phyloP scores from a whole-genome alignment of 306 rosid species.

The Gastrolobium bilobum region DNA sequence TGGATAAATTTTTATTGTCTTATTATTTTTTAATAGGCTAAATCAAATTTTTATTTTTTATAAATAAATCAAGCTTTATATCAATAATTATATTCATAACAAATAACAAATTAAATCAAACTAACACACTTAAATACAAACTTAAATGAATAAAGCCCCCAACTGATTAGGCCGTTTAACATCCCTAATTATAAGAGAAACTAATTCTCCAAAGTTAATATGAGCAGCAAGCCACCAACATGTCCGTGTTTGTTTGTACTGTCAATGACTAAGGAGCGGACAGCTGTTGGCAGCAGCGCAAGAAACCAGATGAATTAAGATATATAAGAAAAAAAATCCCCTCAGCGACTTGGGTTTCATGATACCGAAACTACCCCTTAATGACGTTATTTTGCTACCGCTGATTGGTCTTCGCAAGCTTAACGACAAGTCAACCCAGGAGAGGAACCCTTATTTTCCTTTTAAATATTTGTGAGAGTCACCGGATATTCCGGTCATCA shows the following conservation, averaged over 20 bases:
- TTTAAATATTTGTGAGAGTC: neutral
- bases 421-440: constrained; percentile 50
- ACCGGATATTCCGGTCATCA: constrained; percentile 59
- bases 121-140: too few species aligned
- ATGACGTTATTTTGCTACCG: constrained; percentile 35
- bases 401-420: neutral
- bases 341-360: neutral
- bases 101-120: too few species aligned
- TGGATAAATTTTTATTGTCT: too few species aligned
- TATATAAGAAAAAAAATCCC: neutral
- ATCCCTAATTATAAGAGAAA: too few species aligned
- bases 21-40: too few species aligned
- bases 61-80: too few species aligned
- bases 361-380: constrained; percentile 41
- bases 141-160: too few species aligned
- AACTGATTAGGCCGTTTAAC: too few species aligned
- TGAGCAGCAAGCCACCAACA: neutral
- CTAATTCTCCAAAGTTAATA: too few species aligned
- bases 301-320: neutral
- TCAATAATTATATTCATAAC: too few species aligned
- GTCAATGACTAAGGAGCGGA: constrained; percentile 29
- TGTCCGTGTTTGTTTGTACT: neutral
- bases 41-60: too few species aligned
- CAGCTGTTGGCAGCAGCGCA: constrained; percentile 47
- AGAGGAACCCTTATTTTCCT: neutral